A percentile compares a stretch with the other conserved stretches of the same genome.
phyloP scores from a whole-genome alignment of 73 alveolate species.

The Paramecium octaurelia region DNA sequence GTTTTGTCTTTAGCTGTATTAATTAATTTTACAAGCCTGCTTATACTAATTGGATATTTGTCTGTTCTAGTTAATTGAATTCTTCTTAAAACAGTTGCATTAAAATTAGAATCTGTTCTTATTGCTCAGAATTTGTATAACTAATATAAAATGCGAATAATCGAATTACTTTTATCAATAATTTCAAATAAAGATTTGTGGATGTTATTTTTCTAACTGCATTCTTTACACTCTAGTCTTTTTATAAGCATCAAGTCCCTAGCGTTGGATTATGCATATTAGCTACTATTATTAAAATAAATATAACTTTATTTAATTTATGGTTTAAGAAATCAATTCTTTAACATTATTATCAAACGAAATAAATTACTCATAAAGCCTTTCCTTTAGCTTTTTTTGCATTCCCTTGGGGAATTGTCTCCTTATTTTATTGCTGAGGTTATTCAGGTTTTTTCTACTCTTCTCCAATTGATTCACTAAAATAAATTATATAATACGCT shows the following conservation, averaged over 20 bases:
- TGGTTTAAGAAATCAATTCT: not conserved
- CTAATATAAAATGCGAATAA: not conserved
- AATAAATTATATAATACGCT: not conserved
- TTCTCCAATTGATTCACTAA: not conserved
- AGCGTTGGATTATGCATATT: not conserved
- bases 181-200: slow-evolving; percentile 50
- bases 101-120: slow-evolving; percentile 93
- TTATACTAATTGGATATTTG: slow-evolving; percentile 89
- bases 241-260: slow-evolving; percentile 19
- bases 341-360: not conserved
- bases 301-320: not conserved
- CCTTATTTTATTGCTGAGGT: not conserved
- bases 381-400: not conserved
- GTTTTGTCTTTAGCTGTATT: slow-evolving; percentile 63
- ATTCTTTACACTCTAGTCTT: slow-evolving; percentile 24
- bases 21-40: slow-evolving; percentile 84
- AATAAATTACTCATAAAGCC: not conserved
- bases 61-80: slow-evolving; percentile 82
- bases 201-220: slow-evolving; percentile 55
- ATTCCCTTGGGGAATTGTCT: not conserved
- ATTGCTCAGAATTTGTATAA: slow-evolving; percentile 82
- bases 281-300: not conserved
- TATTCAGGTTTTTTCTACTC: not conserved
- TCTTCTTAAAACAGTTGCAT: slow-evolving; percentile 87
- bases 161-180: slow-evolving; percentile 34